phyloP scores from a whole-genome alignment of 768 basidiomycete genomes.

The Porphyrellus cyaneotinctus region DNA sequence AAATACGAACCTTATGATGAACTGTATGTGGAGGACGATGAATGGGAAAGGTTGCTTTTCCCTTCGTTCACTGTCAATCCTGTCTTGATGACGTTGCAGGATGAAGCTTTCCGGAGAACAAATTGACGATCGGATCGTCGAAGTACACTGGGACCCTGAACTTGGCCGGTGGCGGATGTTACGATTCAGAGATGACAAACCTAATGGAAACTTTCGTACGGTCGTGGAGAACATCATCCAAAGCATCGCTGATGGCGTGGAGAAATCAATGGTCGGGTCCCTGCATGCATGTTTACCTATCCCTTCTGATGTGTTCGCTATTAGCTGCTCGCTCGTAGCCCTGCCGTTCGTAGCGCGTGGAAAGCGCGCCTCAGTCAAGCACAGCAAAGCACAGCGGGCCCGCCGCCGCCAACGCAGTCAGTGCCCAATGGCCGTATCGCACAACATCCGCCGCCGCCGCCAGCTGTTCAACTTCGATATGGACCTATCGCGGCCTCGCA shows the following conservation, averaged over 20 bases:
- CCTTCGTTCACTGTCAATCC: not conserved
- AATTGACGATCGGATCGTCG: constrained; percentile 89
- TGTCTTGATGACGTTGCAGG: constrained; percentile 38
- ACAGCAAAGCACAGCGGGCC: constrained; percentile 21
- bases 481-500: constrained; percentile 60
- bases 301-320: constrained; percentile 17
- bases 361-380: constrained; percentile 55
- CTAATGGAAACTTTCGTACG: constrained; percentile 79
- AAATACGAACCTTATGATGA: constrained; percentile 82
- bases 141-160: constrained; percentile 85
- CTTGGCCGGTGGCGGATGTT: constrained; percentile 78
- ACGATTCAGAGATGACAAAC: constrained; percentile 94
- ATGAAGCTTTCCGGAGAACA: constrained; percentile 84
- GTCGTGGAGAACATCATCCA: constrained; percentile 87
- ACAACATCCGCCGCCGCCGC: constrained; percentile 19
- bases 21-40: constrained; percentile 80
- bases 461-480: constrained; percentile 38
- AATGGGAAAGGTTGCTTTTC: constrained; percentile 83
- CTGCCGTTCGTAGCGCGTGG: constrained; percentile 67
- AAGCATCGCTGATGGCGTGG: constrained; percentile 92
- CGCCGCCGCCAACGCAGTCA: constrained; percentile 18
- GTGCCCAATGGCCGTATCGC: constrained; percentile 23
- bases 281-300: constrained; percentile 2
- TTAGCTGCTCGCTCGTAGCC: constrained; percentile 66
- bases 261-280: constrained; percentile 70